Evolutionary conservation across 2,329 filamentous ascomycete species (phyloP).

Genomic region (Arthrobotrys conoides): DNA sequence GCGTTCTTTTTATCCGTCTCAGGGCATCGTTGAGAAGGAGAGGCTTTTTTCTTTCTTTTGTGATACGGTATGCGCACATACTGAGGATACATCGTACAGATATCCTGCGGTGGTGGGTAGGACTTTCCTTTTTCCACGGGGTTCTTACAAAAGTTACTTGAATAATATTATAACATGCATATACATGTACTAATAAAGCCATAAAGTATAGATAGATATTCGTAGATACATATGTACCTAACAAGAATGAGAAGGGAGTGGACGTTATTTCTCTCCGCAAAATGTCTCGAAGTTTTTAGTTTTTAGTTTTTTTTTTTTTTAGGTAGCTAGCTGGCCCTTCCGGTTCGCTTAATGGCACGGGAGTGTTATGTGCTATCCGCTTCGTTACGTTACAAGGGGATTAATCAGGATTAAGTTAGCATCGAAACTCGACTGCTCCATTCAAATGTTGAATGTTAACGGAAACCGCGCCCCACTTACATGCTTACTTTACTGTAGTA

Average conservation of each 20-base stretch:
- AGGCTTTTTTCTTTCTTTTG: not conserved
- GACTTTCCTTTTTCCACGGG: slow-evolving; percentile 36
- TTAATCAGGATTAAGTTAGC: slow-evolving; percentile 10
- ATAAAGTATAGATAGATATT: not conserved
- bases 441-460: slow-evolving; percentile 23
- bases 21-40: slow-evolving; percentile 27
- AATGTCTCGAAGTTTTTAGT: slow-evolving; percentile 46
- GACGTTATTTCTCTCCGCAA: slow-evolving; percentile 49
- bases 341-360: slow-evolving; percentile 52
- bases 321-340: slow-evolving; percentile 1
- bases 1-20: slow-evolving; percentile 39
- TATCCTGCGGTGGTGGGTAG: not conserved
- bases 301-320: no score
- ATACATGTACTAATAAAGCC: no score
- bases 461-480: slow-evolving; percentile 9
- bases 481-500: no score
- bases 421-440: not conserved
- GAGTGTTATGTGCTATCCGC: slow-evolving; percentile 38
- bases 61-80: slow-evolving; percentile 1
- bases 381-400: slow-evolving; percentile 1
- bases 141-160: not conserved
- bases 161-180: no score
- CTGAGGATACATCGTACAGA: not conserved
- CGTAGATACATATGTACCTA: no score
- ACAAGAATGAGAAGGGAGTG: not conserved